Conservation (phyloP, 2,329 filamentous ascomycete species). For the Emergomyces pasteurianus region DNA sequence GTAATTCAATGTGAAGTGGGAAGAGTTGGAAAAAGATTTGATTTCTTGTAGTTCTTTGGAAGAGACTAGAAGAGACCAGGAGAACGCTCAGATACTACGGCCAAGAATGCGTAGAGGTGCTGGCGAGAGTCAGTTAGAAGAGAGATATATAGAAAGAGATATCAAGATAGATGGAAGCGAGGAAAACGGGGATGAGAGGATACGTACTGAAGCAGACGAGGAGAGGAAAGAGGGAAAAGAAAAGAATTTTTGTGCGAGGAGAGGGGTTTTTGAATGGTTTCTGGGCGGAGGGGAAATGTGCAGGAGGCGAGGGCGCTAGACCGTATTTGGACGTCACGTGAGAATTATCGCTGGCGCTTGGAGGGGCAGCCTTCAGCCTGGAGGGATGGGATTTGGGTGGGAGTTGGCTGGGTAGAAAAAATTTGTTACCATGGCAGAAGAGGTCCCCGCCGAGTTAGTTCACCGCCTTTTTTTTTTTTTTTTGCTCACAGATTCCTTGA, state of each 20-base stretch:
- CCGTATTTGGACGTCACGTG: conserved; percentile 4
- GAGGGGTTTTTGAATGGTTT: conserved; percentile 37
- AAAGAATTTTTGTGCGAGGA: conserved; percentile 21
- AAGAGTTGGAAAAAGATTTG: conserved; percentile 12
- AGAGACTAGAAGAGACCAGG: conserved; percentile 34
- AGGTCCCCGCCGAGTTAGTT: background rate
- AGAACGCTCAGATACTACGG: conserved; percentile 41
- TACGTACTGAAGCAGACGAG: conserved; percentile 37
- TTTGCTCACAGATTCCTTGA: background rate
- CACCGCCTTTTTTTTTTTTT: too few species aligned
- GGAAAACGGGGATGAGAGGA: conserved; percentile 17
- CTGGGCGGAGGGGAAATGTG: conserved; percentile 37
- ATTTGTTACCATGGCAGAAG: conserved; percentile 12
- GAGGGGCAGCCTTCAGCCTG: conserved; percentile 18
- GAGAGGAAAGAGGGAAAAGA: conserved; percentile 22
- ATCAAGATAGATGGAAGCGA: too few species aligned
- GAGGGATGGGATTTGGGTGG: too few species aligned
- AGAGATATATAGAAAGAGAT: conserved; percentile 10
- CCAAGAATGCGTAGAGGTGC: conserved; percentile 38
- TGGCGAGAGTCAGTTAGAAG: conserved; percentile 22
- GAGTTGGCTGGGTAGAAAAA: too few species aligned
- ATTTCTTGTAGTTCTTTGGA: conserved; percentile 38
- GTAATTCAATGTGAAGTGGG: conserved; percentile 24
- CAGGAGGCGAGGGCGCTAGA: conserved; percentile 17
- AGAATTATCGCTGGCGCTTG: conserved; percentile 18